Base-by-base conservation (phyloP, 2,329 filamentous ascomycete genomes). In the Graphium sp. region DNA sequence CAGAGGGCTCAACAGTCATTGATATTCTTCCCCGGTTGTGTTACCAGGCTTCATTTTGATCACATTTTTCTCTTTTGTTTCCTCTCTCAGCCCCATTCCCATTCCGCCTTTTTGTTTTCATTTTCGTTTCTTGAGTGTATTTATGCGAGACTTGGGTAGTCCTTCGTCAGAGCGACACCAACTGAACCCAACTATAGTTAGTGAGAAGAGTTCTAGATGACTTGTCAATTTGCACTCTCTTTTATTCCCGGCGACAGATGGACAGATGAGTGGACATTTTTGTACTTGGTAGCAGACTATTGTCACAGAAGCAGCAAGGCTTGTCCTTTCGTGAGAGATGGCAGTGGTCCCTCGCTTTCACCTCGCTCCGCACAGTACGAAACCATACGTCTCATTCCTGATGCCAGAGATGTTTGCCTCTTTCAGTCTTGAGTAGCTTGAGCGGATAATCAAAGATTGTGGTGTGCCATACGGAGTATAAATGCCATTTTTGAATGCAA, bases 51-150 rank as follows among this genome's bases (percentile, higher is more conserved):
- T 13, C 18, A 23, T 6, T 18, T 8, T 17, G 26, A 16, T 23
- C 8, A 22, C 16, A 15, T 27, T 18, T 12, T 19, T 15, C 8
- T n/a, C 22, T 18, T 30, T 18, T 10, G 7, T 24, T 24, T 25
- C 6, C 21, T 10, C 18, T 21, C 13, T 16, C 18, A 9, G 26
- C 6, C 18, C n/a, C n/a, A n/a, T 14, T 8, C 13, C 18, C 35
- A 37, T 26, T 30, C 19, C 30, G n/a, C 32, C 20, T 26, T 32
- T 33, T 34, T 31, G 33, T 26, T 32, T 38, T 34, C 34, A 32
- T 15, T 30, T 32, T 31, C 21, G 15, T 28, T 31, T 28, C 20
- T 37, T 32, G n/a, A n/a, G n/a, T 24, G 31, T 32, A 36, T 25
- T 38, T 32, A 31, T 30, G 32, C 22, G 30, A 31, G 37, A 31